Conservation (phyloP, 163 green algal species). For the Trebouxiophyceae sp. region DNA sequence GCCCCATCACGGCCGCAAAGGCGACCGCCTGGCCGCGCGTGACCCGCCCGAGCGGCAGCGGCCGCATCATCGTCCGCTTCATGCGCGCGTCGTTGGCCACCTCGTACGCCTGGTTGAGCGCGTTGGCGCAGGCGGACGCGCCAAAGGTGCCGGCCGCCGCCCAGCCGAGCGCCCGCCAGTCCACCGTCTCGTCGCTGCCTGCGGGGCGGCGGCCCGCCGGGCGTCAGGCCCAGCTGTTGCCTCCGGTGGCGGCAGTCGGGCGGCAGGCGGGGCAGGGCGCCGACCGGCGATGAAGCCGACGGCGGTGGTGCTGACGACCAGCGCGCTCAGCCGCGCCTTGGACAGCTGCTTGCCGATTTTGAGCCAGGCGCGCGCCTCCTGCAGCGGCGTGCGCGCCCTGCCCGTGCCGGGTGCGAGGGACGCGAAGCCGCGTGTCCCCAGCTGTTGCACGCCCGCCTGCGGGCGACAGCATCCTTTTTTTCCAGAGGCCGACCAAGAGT, state of each 20-base stretch:
- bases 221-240: too few relatives aligned
- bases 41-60: slow-evolving; percentile 81
- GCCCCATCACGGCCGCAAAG: slow-evolving; percentile 71
- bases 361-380: not conserved
- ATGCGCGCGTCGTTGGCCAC: slow-evolving; percentile 81
- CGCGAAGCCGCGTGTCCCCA: too few relatives aligned
- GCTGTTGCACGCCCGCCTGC: too few relatives aligned
- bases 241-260: too few relatives aligned
- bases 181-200: slow-evolving; percentile 62
- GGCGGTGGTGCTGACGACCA: slow-evolving; percentile 84
- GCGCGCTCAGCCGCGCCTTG: slow-evolving; percentile 74
- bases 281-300: slow-evolving; percentile 75
- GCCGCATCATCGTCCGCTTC: slow-evolving; percentile 76
- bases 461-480: too few relatives aligned
- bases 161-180: slow-evolving; percentile 71
- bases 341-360: slow-evolving; percentile 78
- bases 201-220: too few relatives aligned
- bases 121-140: slow-evolving; percentile 84
- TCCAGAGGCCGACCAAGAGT: too few relatives aligned
- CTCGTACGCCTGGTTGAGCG: slow-evolving; percentile 88
- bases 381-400: not conserved
- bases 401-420: too few relatives aligned
- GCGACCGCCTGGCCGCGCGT: slow-evolving; percentile 54
- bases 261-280: not conserved
- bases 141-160: slow-evolving; percentile 83